Base-by-base conservation (phyloP, 2,329 filamentous ascomycete species). In the Coniochaeta sp. region DNA sequence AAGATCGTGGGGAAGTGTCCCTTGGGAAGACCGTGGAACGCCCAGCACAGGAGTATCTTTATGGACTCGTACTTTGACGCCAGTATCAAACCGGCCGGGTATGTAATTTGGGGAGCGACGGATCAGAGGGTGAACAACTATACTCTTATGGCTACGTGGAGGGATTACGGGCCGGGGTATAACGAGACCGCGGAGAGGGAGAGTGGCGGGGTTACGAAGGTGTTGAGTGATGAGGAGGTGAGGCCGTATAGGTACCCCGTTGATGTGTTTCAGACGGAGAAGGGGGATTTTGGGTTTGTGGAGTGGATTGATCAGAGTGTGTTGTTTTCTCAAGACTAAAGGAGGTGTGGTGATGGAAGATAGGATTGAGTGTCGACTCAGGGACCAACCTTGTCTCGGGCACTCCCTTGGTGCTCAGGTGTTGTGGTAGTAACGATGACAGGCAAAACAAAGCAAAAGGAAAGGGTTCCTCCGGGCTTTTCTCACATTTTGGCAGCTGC, bases 21-120 rank as follows among this genome's bases (percentile, higher is more conserved):
- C 0, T 71, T 85, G 0, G 82, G 82, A 1, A 66, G 82, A n/a
- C 82, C 82, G 0, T 85, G 82, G 76, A 85, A 86, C 58, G 68
- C 74, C 0, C 65, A 70, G 28, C 79, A 83, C 55, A 72, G 77
- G 18, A 79, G 76, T 30, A 71, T 85, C 54, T 84, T 83, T 56
- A 75, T 77, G 50, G 64, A 75, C 10, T 73, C 69, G 1, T 79
- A 77, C 55, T 67, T 84, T 24, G 33, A 45, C 28, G 49, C 24
- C 7, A 46, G 33, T 16, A 16, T 51, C n/a, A 33, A 28, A n/a
- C 49, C 49, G 14, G 38, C 22, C 6, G 49, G 49, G 12, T 51
- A 51, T 26, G 26, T 26, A 2, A 33, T 24, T n/a, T 51, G 49
- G 49, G 26, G 38, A 2, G 26, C 27, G 3, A 32, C 56, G 60